Evolutionary conservation across 805 yeast species (phyloP).

Genomic region (Grigorovia jiainica): DNA sequence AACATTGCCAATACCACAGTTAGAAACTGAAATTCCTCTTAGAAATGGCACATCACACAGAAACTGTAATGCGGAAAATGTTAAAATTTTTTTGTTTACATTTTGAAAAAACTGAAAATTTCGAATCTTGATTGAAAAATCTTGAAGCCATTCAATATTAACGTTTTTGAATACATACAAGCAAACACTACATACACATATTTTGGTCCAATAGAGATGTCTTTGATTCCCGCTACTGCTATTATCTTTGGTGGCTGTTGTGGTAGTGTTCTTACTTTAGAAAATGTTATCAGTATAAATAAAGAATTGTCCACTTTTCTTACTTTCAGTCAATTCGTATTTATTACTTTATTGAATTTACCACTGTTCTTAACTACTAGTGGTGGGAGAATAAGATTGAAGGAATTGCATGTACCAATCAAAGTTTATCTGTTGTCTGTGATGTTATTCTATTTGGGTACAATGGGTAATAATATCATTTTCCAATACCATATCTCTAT

Average conservation of each 20-base stretch:
- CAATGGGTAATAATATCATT: slow-evolving; percentile 48
- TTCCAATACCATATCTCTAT: slow-evolving; percentile 49
- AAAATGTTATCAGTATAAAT: slow-evolving; percentile 34
- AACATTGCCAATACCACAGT: no score
- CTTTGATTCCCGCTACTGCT: background rate
- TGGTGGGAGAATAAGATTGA: slow-evolving; percentile 24
- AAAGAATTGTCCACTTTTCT: slow-evolving; percentile 19
- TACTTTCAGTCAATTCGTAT: slow-evolving; percentile 49
- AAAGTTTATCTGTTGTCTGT: slow-evolving; percentile 39
- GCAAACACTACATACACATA: no score
- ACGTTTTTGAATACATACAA: no score
- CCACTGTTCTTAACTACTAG: slow-evolving; percentile 28
- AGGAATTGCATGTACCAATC: slow-evolving; percentile 33
- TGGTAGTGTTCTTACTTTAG: slow-evolving; percentile 55
- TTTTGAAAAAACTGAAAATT: no score
- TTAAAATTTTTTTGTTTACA: no score
- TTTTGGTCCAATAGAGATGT: no score
- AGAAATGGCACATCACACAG: no score
- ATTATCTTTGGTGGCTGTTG: slow-evolving; percentile 60
- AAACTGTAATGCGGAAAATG: no score
- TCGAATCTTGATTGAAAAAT: no score
- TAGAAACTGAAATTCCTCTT: no score
- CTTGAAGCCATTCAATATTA: no score
- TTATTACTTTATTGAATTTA: slow-evolving; percentile 39
- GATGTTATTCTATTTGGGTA: slow-evolving; percentile 39